These are phyloP conservation scores for Cladosporium sp. DNA, from an alignment of 2,329 filamentous ascomycete genomes.

Conservation along the genomic window DNA sequence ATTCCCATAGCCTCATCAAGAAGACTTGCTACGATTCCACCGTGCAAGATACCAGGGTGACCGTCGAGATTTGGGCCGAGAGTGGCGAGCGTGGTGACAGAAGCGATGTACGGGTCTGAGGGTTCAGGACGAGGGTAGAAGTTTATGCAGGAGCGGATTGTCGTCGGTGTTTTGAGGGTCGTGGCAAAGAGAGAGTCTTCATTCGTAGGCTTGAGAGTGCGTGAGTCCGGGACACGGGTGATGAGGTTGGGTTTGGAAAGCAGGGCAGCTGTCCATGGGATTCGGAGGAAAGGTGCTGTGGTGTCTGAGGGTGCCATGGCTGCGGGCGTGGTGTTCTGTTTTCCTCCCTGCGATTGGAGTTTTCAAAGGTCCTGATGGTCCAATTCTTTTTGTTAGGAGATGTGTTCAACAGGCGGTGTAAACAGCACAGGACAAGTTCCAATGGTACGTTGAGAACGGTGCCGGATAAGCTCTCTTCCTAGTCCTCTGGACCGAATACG, in stretches of 20 bases:
- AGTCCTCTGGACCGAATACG: neutral
- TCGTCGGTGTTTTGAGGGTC: slow-evolving; percentile 49
- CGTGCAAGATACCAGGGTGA: slow-evolving; percentile 50
- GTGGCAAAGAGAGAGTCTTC: slow-evolving; percentile 53
- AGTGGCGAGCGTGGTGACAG: slow-evolving; percentile 38
- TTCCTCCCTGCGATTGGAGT: neutral
- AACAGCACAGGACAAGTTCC: neutral
- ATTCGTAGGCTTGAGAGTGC: slow-evolving; percentile 34
- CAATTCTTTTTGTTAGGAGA: neutral
- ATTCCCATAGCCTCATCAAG: slow-evolving; percentile 57
- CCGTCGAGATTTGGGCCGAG: slow-evolving; percentile 54
- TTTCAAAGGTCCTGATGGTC: neutral
- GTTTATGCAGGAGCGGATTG: slow-evolving; percentile 45
- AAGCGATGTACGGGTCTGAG: slow-evolving; percentile 27
- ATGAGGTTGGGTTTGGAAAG: slow-evolving; percentile 34
- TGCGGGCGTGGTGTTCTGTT: neutral
- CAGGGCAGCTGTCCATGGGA: slow-evolving; percentile 30
- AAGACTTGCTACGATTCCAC: slow-evolving; percentile 55
- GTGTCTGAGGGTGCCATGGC: slow-evolving; percentile 22
- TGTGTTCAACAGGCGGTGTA: neutral
- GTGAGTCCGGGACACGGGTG: slow-evolving; percentile 35
- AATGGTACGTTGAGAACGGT: neutral
- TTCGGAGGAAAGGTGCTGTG: slow-evolving; percentile 26
- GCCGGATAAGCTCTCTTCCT: neutral
- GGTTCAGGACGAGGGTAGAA: slow-evolving; percentile 37